Base-by-base conservation (phyloP, 2,329 filamentous ascomycete species). In the Pestalotiopsis sp. region DNA sequence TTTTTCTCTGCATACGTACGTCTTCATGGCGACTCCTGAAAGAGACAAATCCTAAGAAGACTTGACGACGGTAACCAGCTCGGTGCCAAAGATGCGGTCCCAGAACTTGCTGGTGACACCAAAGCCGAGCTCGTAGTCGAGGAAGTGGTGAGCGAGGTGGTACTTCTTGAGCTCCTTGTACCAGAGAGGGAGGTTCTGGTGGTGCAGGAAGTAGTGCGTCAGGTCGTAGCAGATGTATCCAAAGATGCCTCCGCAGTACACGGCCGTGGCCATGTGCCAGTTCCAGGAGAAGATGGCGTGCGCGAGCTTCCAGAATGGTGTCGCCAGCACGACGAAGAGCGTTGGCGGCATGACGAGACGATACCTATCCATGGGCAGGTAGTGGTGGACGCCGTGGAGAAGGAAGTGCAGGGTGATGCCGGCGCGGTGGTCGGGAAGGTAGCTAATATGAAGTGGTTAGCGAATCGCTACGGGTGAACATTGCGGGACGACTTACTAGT, bases 201-300 rank as follows among this genome's bases (percentile, higher is more conserved):
- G 96, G 81, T 99, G 96, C 52, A 99, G 88, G 87, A 99, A 99
- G 86, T 98, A 99, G 81, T 99, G 96, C 1, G 96, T 99, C 84
- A 98, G 78, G 80, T 99, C 96, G 83, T 99, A 99, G 85, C 92
- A 94, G 71, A 98, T 88, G 80, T 99, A 99, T 68, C 96, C 96
- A 75, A 97, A 97, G 72, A 99, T 91, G 71, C 95, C 96, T 64
- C 96, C 96, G 76, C 91, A 95, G 84, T 88, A 99, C 4, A 94
- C 91, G 25, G 91, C 89, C 0, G 91, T 89, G 4, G 90, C 96
- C 11, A 91, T 88, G 80, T 93, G 87, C 95, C 95, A 98, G 81
- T 95, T 89, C 83, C 91, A 95, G 79, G 84, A 92, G 80, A 99
- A 94, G 67, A 98, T 78, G 2, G 86, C 74, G 74, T 98, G 95